Evolutionary conservation across 345 rosid species (phyloP).

Genomic region (Cochlearia excelsa): DNA sequence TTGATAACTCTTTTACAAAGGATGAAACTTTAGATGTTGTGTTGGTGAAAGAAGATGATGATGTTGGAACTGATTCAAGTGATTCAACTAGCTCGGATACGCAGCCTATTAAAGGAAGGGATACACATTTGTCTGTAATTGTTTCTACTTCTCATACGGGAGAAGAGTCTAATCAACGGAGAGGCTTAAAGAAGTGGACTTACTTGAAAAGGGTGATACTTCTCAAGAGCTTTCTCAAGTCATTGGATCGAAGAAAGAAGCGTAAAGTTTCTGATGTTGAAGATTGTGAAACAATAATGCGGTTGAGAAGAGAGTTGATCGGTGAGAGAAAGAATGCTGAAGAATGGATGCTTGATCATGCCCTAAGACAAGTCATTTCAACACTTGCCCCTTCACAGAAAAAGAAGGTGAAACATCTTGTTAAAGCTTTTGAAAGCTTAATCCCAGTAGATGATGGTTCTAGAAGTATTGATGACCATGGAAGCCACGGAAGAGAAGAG

Average conservation of each 20-base stretch:
- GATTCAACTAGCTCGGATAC: conserved; percentile 29
- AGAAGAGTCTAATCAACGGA: conserved; percentile 27
- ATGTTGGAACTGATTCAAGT: conserved; percentile 29
- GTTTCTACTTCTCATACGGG: conserved; percentile 25
- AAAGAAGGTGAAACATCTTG: conserved; percentile 77
- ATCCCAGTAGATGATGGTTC: conserved; percentile 32
- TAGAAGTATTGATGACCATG: conserved; percentile 24
- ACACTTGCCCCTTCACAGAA: conserved; percentile 65
- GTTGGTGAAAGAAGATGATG: conserved; percentile 31
- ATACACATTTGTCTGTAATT: conserved; percentile 36
- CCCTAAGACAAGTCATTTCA: conserved; percentile 73
- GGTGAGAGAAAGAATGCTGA: conserved; percentile 69
- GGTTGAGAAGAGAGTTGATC: conserved; percentile 52
- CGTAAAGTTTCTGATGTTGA: conserved; percentile 33
- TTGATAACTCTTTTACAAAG: conserved; percentile 41
- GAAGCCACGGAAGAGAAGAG: conserved; percentile 18
- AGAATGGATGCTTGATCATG: conserved; percentile 97
- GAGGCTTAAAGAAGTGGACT: conserved; percentile 68
- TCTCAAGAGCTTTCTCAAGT: conserved; percentile 77
- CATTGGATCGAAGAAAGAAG: conserved; percentile 51
- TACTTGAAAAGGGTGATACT: conserved; percentile 66
- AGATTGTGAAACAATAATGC: conserved; percentile 50
- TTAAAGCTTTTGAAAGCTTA: conserved; percentile 82
- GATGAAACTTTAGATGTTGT: conserved; percentile 37
- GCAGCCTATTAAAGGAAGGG: conserved; percentile 24